A percentile compares a stretch with the other conserved stretches of the same genome.
phyloP scores from a whole-genome alignment of 352 stramenopile species.

The Phytophthora pseudosyringae region DNA sequence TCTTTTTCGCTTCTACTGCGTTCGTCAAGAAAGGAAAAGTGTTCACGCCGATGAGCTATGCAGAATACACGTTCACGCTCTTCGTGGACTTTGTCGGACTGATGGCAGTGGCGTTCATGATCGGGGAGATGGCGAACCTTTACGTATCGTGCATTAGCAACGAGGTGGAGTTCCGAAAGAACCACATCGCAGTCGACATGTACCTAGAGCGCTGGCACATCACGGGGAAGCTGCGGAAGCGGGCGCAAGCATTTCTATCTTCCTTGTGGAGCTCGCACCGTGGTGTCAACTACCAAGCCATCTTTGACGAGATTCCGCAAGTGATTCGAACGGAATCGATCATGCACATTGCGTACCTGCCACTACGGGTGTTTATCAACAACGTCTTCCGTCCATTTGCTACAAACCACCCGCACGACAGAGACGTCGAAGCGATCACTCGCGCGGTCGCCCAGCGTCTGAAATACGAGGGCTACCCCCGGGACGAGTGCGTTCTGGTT shows the following conservation, averaged over 20 bases:
- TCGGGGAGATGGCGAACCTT: constrained; percentile 56
- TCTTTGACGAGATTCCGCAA: constrained; percentile 60
- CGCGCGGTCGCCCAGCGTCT: constrained; percentile 53
- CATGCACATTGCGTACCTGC: constrained; percentile 46
- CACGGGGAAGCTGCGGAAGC: constrained; percentile 41
- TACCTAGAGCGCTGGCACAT: constrained; percentile 61
- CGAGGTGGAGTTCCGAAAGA: constrained; percentile 69
- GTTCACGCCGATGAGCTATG: constrained; percentile 32
- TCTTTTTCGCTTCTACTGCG: constrained; percentile 54
- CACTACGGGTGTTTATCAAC: constrained; percentile 45
- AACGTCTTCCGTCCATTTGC: constrained; percentile 56
- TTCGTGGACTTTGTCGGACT: constrained; percentile 49
- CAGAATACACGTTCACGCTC: constrained; percentile 50
- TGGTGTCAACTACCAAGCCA: constrained; percentile 60
- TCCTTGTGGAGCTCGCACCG: constrained; percentile 67
- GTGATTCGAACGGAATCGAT: constrained; percentile 63
- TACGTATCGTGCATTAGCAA: constrained; percentile 67
- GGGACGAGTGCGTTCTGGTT: constrained; percentile 63
- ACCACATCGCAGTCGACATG: constrained; percentile 57
- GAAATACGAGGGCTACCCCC: constrained; percentile 69
- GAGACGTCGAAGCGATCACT: constrained; percentile 43
- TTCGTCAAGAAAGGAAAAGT: constrained; percentile 58
- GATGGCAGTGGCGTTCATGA: constrained; percentile 56
- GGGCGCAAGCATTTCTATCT: constrained; percentile 53
- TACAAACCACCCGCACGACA: constrained; percentile 32